These are phyloP conservation scores for Boletus reticuloceps DNA, from an alignment of 768 basidiomycete genomes.

Conservation along the genomic window DNA sequence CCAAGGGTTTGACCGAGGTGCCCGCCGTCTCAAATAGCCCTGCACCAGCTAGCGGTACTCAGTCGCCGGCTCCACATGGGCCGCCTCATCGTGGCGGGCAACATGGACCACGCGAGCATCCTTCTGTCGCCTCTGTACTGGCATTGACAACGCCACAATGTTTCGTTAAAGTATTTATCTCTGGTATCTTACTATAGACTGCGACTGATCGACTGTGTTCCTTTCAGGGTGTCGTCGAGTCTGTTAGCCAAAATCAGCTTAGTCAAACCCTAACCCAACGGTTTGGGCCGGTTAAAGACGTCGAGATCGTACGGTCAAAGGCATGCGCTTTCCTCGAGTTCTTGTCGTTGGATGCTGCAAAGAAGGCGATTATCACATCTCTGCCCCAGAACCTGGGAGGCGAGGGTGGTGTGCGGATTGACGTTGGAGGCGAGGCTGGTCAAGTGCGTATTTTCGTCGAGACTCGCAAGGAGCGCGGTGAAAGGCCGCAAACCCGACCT, in stretches of 20 bases:
- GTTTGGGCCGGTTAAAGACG: constrained; percentile 80
- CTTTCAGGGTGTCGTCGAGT: constrained; percentile 67
- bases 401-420: constrained; percentile 84
- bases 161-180: constrained; percentile 79
- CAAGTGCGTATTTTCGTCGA: constrained; percentile 70
- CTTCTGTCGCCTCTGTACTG: constrained; percentile 54
- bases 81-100: constrained; percentile 34
- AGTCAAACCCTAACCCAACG: constrained; percentile 48
- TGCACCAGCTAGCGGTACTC: constrained; percentile 41
- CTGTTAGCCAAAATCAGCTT: constrained; percentile 53
- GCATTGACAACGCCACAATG: constrained; percentile 71
- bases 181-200: background rate
- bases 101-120: constrained; percentile 40
- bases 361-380: constrained; percentile 76
- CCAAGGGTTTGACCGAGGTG: constrained; percentile 72
- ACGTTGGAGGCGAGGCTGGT: constrained; percentile 53
- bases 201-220: constrained; percentile 1
- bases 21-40: constrained; percentile 38
- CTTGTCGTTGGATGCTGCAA: constrained; percentile 69
- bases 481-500: constrained; percentile 63
- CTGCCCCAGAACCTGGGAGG: constrained; percentile 70
- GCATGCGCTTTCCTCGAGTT: constrained; percentile 97
- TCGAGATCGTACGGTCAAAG: constrained; percentile 84
- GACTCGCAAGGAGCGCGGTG: constrained; percentile 87
- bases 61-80: constrained; percentile 30